Conservation (phyloP, 371 early-diverging fungal genomes). For the Mortierella sp. region DNA sequence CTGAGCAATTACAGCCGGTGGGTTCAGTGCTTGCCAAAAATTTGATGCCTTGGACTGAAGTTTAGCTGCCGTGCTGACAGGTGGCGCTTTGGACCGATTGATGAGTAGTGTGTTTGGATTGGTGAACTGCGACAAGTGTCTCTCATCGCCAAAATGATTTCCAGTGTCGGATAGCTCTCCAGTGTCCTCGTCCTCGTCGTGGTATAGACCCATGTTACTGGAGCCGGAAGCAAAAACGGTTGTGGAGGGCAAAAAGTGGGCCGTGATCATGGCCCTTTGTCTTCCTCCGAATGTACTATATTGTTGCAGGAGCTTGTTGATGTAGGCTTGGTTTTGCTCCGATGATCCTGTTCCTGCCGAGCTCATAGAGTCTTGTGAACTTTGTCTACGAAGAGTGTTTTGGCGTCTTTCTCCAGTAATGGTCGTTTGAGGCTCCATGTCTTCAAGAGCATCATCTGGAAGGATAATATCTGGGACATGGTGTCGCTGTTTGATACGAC, state of each 20-base stretch:
- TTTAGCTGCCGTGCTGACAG: conserved; percentile 45
- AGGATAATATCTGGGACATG: conserved; percentile 47
- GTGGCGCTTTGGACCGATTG: conserved; percentile 51
- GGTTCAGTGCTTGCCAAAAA: conserved; percentile 50
- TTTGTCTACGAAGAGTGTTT: conserved; percentile 24
- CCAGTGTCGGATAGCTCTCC: conserved; percentile 19
- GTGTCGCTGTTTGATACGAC: conserved; percentile 65
- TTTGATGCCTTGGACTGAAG: conserved; percentile 45
- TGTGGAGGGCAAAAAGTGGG: conserved; percentile 44
- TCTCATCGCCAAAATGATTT: conserved; percentile 12
- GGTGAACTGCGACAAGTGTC: conserved; percentile 13
- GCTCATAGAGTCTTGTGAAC: conserved; percentile 41
- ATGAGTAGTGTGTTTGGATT: conserved; percentile 38
- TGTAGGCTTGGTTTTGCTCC: conserved; percentile 28
- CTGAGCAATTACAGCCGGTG: conserved; percentile 48
- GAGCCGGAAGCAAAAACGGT: conserved; percentile 51
- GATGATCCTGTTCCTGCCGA: conserved; percentile 33
- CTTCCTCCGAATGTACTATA: conserved; percentile 9
- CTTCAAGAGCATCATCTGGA: conserved; percentile 12
- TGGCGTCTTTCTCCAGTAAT: conserved; percentile 22
- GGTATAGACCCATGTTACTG: conserved; percentile 17
- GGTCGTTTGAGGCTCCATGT: neutral
- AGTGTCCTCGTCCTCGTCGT: conserved; percentile 24
- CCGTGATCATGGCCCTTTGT: conserved; percentile 41
- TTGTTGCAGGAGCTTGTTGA: conserved; percentile 22